A percentile compares a stretch with the other conserved stretches of the same genome.
These are phyloP conservation scores for Blastobotrys arbuscula DNA, from an alignment of 1,139 yeast species.

Conservation along the genomic window DNA sequence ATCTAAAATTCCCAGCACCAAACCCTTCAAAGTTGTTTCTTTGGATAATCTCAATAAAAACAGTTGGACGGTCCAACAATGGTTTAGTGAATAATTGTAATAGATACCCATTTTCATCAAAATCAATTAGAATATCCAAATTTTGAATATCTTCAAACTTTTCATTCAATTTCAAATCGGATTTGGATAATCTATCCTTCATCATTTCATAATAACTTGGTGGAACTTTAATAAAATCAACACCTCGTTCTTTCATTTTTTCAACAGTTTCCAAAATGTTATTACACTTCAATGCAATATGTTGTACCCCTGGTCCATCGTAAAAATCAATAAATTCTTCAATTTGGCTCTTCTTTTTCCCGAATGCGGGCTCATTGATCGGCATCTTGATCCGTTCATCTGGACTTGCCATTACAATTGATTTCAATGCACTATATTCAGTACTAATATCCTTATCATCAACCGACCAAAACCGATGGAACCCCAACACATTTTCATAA, in stretches of 20 bases:
- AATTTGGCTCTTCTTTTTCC: slow-evolving; percentile 63
- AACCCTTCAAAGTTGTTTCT: slow-evolving; percentile 76
- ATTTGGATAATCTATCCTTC: slow-evolving; percentile 38
- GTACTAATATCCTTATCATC: slow-evolving; percentile 72
- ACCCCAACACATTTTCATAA: slow-evolving; percentile 61
- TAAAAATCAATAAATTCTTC: slow-evolving; percentile 74
- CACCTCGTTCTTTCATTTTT: slow-evolving; percentile 52
- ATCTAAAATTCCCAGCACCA: slow-evolving; percentile 83
- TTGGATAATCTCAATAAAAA: slow-evolving; percentile 75
- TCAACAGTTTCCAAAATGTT: slow-evolving; percentile 56
- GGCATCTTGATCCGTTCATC: slow-evolving; percentile 71
- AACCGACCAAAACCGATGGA: slow-evolving; percentile 77
- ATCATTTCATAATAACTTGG: slow-evolving; percentile 50
- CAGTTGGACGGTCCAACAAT: slow-evolving; percentile 69
- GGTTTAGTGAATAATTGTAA: slow-evolving; percentile 78
- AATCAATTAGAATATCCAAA: slow-evolving; percentile 63
- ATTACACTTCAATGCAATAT: slow-evolving; percentile 60
- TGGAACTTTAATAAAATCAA: slow-evolving; percentile 62
- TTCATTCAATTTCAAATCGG: slow-evolving; percentile 45
- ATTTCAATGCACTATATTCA: slow-evolving; percentile 58
- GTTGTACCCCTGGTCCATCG: slow-evolving; percentile 81
- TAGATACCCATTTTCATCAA: slow-evolving; percentile 64
- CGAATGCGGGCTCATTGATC: slow-evolving; percentile 74
- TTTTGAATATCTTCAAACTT: slow-evolving; percentile 41
- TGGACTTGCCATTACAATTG: slow-evolving; percentile 70